Evolutionary conservation across 164 flowering plant species (phyloP).

Genomic region (Annona squamosa): DNA sequence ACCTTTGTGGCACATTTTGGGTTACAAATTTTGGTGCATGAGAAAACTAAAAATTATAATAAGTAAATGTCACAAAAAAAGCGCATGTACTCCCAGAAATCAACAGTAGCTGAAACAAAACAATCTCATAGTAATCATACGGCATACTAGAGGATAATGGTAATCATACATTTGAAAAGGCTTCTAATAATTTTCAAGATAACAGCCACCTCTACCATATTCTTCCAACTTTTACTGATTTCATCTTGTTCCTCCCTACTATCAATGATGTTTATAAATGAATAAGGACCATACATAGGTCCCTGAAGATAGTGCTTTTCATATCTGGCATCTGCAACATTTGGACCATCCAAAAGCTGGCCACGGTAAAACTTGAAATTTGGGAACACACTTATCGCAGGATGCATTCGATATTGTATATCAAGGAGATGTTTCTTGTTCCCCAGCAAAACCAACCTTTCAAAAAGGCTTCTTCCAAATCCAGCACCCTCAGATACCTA

Average conservation of each 20-base stretch:
- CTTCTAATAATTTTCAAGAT: constrained; percentile 19
- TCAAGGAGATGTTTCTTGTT: constrained; percentile 36
- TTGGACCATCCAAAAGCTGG: constrained; percentile 28
- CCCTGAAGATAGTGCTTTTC: constrained; percentile 26
- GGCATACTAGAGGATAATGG: too few species aligned
- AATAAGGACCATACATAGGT: constrained; percentile 36
- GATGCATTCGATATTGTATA: constrained; percentile 46
- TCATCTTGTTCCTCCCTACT: constrained; percentile 23
- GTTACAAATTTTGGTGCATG: too few species aligned
- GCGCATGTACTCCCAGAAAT: background rate
- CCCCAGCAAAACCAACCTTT: constrained; percentile 31
- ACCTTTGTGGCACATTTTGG: too few species aligned
- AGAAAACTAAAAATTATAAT: too few species aligned
- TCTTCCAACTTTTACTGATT: constrained; percentile 21
- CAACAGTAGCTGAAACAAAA: background rate
- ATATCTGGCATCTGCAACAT: constrained; percentile 19
- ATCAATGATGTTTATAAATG: constrained; percentile 29
- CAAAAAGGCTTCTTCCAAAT: constrained; percentile 41
- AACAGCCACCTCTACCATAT: constrained; percentile 35
- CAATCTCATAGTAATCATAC: background rate
- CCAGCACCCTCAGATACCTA: constrained; percentile 21
- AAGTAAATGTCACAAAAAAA: background rate
- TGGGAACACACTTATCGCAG: constrained; percentile 40
- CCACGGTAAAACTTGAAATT: constrained; percentile 32
- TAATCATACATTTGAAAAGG: constrained; percentile 29